phyloP scores from a whole-genome alignment of 73 alveolate species.

The Paramecium primaurelia region DNA sequence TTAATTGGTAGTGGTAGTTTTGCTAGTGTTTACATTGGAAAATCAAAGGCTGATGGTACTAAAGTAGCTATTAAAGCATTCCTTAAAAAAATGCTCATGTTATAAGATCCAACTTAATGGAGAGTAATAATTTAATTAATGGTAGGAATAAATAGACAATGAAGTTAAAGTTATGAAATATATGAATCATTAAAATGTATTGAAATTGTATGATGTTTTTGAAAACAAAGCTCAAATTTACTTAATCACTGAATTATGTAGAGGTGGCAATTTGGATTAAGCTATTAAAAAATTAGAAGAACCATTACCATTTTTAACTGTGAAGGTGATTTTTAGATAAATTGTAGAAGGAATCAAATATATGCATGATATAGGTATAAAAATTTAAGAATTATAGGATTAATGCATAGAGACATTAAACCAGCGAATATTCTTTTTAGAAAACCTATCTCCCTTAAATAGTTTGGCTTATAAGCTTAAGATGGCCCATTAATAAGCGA shows the following conservation, averaged over 20 bases:
- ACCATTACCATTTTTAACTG: slow-evolving; percentile 29
- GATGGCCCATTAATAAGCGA: slow-evolving; percentile 32
- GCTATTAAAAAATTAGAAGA: slow-evolving; percentile 18
- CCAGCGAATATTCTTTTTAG: slow-evolving; percentile 25
- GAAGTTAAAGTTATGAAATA: not conserved
- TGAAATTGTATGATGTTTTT: slow-evolving; percentile 25
- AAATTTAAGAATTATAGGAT: not conserved
- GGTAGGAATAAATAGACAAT: not conserved
- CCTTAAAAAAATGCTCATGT: not conserved
- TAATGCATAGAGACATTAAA: slow-evolving; percentile 23
- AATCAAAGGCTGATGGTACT: not conserved
- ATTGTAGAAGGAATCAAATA: slow-evolving; percentile 16
- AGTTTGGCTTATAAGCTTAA: not conserved
- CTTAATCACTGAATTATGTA: not conserved
- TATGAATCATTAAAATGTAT: not conserved
- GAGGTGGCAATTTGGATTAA: slow-evolving; percentile 14
- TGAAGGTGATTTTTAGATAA: slow-evolving; percentile 18
- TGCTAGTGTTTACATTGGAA: slow-evolving; percentile 15
- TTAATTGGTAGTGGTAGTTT: slow-evolving; percentile 37
- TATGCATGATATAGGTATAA: slow-evolving; percentile 31
- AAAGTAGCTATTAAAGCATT: slow-evolving; percentile 14
- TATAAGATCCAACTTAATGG: not conserved
- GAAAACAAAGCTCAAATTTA: slow-evolving; percentile 43
- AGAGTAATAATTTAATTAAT: not conserved
- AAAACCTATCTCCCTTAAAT: not conserved